Percentiles rank a stretch among this genome's conserved stretches.
Conservation (phyloP, 169 alveolate species). For the Miamiensis avidus region DNA sequence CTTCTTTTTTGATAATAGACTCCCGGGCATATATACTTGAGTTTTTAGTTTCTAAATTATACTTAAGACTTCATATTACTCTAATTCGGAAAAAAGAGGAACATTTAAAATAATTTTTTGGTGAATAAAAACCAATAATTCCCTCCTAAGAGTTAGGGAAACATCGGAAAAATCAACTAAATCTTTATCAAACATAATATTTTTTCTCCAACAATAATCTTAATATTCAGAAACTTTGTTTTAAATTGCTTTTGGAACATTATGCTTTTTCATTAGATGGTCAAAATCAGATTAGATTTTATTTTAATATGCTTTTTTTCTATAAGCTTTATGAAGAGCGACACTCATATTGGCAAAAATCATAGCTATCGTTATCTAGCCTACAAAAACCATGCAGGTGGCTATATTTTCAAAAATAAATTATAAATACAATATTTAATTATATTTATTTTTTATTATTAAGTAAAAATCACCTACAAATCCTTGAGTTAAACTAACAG, state of each 20-base stretch:
- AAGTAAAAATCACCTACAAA: neutral
- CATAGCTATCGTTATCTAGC: neutral
- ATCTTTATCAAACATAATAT: neutral
- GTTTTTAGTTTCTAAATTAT: neutral
- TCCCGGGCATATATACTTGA: neutral
- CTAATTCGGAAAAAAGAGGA: neutral
- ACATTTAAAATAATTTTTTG: neutral
- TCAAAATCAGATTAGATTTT: too few relatives aligned
- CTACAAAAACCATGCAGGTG: neutral
- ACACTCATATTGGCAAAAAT: neutral
- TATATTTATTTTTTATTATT: too few relatives aligned
- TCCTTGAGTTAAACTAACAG: neutral
- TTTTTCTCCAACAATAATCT: neutral
- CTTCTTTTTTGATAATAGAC: neutral
- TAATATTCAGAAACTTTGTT: neutral
- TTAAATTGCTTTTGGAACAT: neutral
- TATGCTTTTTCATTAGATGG: too few relatives aligned
- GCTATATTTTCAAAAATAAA: too few relatives aligned
- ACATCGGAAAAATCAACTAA: neutral
- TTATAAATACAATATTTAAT: too few relatives aligned
- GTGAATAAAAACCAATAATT: neutral
- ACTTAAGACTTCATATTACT: neutral
- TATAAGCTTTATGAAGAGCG: neutral
- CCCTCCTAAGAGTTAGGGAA: neutral
- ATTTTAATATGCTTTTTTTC: too few relatives aligned